phyloP scores from a whole-genome alignment of 805 yeast species.

The Phaffomyces thermotolerans region DNA sequence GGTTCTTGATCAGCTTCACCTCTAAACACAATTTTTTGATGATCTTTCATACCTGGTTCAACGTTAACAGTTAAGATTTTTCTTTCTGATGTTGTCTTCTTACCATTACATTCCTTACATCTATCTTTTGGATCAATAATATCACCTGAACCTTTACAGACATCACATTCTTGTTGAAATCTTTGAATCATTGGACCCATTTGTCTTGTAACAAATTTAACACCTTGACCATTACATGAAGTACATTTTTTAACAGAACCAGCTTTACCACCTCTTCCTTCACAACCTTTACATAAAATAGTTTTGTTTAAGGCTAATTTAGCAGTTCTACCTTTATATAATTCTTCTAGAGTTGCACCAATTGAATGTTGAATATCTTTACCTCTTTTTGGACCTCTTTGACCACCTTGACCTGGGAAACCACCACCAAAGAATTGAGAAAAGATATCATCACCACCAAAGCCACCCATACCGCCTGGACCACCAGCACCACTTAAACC shows the following conservation, averaged over 20 bases:
- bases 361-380: constrained; percentile 88
- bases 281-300: constrained; percentile 78
- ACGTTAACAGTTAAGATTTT: constrained; percentile 91
- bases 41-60: constrained; percentile 95
- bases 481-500: constrained; percentile 75
- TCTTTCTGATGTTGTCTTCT: constrained; percentile 80
- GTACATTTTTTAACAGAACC: constrained; percentile 84
- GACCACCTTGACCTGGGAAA: constrained; percentile 49
- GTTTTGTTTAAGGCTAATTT: constrained; percentile 93
- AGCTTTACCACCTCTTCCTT: constrained; percentile 94
- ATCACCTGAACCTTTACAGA: constrained; percentile 89
- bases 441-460: constrained; percentile 67
- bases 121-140: constrained; percentile 79
- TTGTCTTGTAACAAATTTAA: constrained; percentile 87
- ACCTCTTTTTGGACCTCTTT: constrained; percentile 82
- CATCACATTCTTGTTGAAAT: constrained; percentile 91
- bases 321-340: constrained; percentile 88
- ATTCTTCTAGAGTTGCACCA: constrained; percentile 81
- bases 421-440: constrained; percentile 81
- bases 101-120: constrained; percentile 83
- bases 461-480: constrained; percentile 59
- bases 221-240: constrained; percentile 87
- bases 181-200: constrained; percentile 99
- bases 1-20: constrained; percentile 99
- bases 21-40: constrained; percentile 81